Evolutionary conservation across 768 basidiomycete genomes (phyloP), one percentile per base, ranked within the genome.

Genomic region (Dioszegia crocea): DNA sequence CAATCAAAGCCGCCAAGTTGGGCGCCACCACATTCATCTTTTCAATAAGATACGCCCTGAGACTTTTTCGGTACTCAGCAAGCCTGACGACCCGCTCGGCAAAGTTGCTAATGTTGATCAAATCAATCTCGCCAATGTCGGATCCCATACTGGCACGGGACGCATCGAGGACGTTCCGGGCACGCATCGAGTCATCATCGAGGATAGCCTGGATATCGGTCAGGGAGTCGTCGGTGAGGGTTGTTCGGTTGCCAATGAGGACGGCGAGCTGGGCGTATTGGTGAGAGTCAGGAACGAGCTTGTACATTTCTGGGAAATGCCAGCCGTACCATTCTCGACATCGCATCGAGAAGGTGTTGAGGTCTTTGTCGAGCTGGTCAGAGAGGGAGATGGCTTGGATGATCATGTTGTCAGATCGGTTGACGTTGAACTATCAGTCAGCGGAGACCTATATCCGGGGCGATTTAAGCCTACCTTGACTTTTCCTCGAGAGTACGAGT

Each of bases 321-420:
- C 93, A 97, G 6, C 94, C 94, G 77, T 98, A 98, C 94, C 94
- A 98, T 77, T 98, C 94, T 69, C 94, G 83, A 50, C 96, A 86
- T 31, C 94, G 89, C 94, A 98, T 98, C 19, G 92, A 88, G 77
- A 98, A 97, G 29, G 93, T 85, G 81, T 98, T 98, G 78, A 97
- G 91, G 77, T 98, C 94, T 82, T 97, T 98, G 84, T 98, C 94
- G 71, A 97, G 87, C 73, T 97, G 93, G 80, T 98, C 94, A 70
- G 96, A 88, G 58, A 97, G 86, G 4, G 93, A 89, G 75, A 98
- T 97, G 60, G 94, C 94, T 79, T 97, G 94, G 68, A 98, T 98
- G 79, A 98, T 97, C 94, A 98, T 98, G 82, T 98, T 96, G 80
- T 96, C 92, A 57, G 89, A 84, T 60, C 74, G 74, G 68, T 77